A percentile compares a stretch with the other conserved stretches of the same genome.
Conservation (phyloP, 2,329 filamentous ascomycete genomes). For the Alternaria incomplexa region DNA sequence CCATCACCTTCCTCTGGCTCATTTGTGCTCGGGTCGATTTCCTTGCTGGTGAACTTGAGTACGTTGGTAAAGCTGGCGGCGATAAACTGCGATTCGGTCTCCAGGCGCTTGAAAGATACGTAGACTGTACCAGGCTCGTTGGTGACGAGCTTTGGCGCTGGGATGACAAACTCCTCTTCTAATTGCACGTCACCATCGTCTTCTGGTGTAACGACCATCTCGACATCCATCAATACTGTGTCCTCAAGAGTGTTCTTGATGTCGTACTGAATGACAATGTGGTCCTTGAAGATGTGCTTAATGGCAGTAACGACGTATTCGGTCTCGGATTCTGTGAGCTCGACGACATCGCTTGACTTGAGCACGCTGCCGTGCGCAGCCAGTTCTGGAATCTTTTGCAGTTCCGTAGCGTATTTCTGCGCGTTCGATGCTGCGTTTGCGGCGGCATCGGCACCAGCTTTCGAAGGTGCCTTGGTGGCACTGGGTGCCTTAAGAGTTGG, state of each 20-base stretch:
- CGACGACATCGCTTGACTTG: constrained; percentile 85
- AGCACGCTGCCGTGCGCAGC: constrained; percentile 87
- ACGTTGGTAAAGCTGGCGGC: constrained; percentile 85
- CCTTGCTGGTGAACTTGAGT: constrained; percentile 96
- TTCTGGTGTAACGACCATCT: constrained; percentile 81
- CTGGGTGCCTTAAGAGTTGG: constrained; percentile 94
- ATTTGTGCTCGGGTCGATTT: constrained; percentile 92
- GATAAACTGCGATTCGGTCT: constrained; percentile 77
- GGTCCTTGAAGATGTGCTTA: constrained; percentile 98
- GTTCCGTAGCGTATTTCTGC: constrained; percentile 86
- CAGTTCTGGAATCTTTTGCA: constrained; percentile 89
- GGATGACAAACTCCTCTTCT: constrained; percentile 91
- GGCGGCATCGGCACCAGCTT: constrained; percentile 73
- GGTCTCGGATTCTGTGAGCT: constrained; percentile 95
- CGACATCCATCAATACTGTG: constrained; percentile 58
- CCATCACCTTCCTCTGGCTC: constrained; percentile 85
- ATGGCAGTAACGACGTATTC: constrained; percentile 94
- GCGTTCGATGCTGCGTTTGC: constrained; percentile 79
- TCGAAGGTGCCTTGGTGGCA: constrained; percentile 73
- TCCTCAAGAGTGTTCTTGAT: constrained; percentile 96
- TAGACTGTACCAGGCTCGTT: constrained; percentile 93
- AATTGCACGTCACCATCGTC: constrained; percentile 75
- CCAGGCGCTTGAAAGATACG: constrained; percentile 87
- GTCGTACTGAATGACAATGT: constrained; percentile 94
- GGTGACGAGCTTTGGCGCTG: constrained; percentile 78